Conservation (phyloP, 495 filamentous ascomycete species). For the Elasticomyces elasticus region DNA sequence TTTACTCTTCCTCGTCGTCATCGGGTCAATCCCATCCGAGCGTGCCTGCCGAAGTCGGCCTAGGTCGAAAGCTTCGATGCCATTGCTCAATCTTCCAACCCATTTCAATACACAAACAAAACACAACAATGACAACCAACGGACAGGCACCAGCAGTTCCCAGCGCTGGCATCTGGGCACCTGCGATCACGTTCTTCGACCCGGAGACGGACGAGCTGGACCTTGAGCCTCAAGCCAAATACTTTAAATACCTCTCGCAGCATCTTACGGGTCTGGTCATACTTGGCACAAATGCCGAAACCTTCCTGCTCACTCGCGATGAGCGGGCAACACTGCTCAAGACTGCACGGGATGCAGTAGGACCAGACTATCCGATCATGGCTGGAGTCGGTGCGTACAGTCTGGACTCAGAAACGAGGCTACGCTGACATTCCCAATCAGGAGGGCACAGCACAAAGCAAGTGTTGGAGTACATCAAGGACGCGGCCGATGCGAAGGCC, state of each 20-base stretch:
- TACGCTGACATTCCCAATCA: constrained; percentile 34
- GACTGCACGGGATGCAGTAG: constrained; percentile 21
- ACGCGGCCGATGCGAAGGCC: constrained; percentile 48
- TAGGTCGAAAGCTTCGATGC: not conserved
- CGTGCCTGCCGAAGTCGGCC: constrained; percentile 16
- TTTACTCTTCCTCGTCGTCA: not conserved
- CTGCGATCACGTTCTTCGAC: constrained; percentile 27
- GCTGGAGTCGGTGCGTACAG: constrained; percentile 5
- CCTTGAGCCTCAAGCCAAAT: constrained; percentile 20
- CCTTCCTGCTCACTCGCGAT: constrained; percentile 25
- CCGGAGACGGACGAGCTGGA: constrained; percentile 22
- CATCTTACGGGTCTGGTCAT: constrained; percentile 27
- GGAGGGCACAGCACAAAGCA: constrained; percentile 57
- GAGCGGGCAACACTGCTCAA: constrained; percentile 21
- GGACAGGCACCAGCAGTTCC: constrained; percentile 15
- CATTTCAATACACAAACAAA: not conserved
- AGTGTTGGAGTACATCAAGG: constrained; percentile 47
- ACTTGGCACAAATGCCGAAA: constrained; percentile 27
- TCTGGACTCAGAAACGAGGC: not conserved
- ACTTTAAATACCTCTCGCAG: constrained; percentile 25
- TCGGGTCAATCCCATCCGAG: not conserved
- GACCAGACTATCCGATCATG: constrained; percentile 24
- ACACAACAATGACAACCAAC: constrained; percentile 10
- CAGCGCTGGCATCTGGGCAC: constrained; percentile 20
- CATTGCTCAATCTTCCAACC: not conserved